Conservation (phyloP, 2,329 filamentous ascomycete species). For the Alternaria alternata region DNA sequence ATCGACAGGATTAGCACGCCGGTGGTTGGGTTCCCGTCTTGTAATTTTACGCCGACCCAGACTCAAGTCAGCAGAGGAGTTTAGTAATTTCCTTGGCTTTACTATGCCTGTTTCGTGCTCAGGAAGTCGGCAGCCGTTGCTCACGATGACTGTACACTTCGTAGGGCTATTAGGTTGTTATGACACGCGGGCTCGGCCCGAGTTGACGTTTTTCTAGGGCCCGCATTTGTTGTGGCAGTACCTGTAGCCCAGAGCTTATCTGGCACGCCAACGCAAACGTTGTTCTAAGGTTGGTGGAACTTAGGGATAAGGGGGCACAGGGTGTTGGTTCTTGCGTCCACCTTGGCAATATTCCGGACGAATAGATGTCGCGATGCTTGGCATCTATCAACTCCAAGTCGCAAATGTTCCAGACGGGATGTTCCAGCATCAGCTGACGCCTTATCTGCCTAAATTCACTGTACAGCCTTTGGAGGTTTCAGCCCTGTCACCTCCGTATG, state of each 20-base stretch:
- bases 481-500: background rate
- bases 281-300: background rate
- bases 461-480: background rate
- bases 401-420: background rate
- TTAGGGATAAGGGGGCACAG: background rate
- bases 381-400: background rate
- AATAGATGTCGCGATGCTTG: slow-evolving; percentile 1
- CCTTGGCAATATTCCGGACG: background rate
- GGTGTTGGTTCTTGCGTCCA: background rate
- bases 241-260: background rate
- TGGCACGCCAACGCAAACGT: background rate
- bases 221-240: background rate
- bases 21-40: background rate
- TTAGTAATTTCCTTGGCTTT: background rate
- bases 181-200: background rate
- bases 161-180: background rate
- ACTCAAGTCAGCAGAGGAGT: background rate
- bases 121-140: background rate
- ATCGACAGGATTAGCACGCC: background rate
- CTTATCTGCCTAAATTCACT: background rate
- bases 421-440: background rate
- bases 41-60: background rate
- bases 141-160: background rate
- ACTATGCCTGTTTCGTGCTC: background rate
- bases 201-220: background rate